Evolutionary conservation across 768 basidiomycete species (phyloP), one percentile per base, ranked within the genome.

Genomic region (Ramaria rubella): DNA sequence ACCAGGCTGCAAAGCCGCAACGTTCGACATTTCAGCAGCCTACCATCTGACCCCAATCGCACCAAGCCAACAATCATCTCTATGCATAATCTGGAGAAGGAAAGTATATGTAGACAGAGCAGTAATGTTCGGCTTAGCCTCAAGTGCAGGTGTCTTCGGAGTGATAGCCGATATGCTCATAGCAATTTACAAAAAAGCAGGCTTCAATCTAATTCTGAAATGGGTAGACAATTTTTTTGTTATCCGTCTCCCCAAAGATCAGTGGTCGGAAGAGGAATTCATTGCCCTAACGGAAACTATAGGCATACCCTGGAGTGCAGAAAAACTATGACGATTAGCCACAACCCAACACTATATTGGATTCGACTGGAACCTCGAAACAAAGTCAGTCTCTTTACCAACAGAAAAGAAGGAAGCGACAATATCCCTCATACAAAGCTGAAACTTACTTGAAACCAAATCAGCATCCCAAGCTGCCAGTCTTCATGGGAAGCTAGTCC

Each of bases 181-280:
- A 36, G 34, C 7, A 15, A 36, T 36, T 15, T 15, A 36, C 34
- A 36, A 36, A 15, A 15, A 36, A 36, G 8, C 34, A 36, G 34
- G n/a, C n/a, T n/a, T n/a, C n/a, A 36, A 8, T 15, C 7, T 36
- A 36, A 58, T 69, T 12, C 12, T 43, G 19, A 75, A 74, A 56
- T 75, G 73, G 73, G 72, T 74, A 0, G 71, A 75, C 63, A 66
- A 75, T 44, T 73, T 74, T 52, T 49, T 71, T 3, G 65, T 67
- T 3, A 59, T 71, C 12, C 60, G 62, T 0, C 52, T 61, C 0
- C 68, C 68, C 1, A 24, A 55, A 29, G 57, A 67, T 24, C 31
- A 57, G 0, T 68, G 64, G 64, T 58, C 64, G 15, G 66, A 70
- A 53, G 62, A 49, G 14, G 64, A 69, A 1, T 69, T 74, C 53